These are phyloP conservation scores for Platismatia glauca DNA, from an alignment of 495 filamentous ascomycete species.

Conservation along the genomic window DNA sequence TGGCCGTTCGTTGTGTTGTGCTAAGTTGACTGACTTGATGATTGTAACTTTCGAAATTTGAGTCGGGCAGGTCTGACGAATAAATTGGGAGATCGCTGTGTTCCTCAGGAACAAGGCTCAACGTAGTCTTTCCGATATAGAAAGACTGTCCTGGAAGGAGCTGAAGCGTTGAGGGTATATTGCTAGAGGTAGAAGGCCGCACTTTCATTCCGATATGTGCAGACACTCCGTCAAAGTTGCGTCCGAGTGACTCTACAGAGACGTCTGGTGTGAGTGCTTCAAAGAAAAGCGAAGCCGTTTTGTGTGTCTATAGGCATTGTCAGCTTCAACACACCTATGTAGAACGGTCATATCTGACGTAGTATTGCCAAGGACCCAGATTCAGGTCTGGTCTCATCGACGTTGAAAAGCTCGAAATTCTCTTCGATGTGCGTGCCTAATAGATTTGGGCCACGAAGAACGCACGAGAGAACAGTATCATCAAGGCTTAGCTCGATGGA, in stretches of 20 bases:
- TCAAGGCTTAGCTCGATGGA: conserved; percentile 9
- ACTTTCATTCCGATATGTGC: background rate
- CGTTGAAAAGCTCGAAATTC: background rate
- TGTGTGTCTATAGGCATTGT: conserved; percentile 6
- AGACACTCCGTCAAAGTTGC: conserved; percentile 2
- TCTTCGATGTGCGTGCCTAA: background rate
- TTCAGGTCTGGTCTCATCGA: background rate
- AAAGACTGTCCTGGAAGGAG: conserved; percentile 8
- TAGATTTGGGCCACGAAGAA: background rate
- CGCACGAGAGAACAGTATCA: conserved; percentile 3
- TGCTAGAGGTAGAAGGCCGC: background rate
- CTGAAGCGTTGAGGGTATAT: background rate
- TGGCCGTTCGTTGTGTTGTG: background rate
- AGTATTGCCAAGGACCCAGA: conserved; percentile 9
- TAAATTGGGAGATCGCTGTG: background rate
- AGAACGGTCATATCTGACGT: background rate
- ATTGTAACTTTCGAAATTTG: background rate
- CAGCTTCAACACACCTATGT: background rate
- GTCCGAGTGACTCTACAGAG: conserved; percentile 7
- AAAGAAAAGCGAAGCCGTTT: conserved; percentile 10
- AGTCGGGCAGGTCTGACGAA: background rate
- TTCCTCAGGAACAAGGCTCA: conserved; percentile 12
- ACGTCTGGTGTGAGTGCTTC: conserved; percentile 1
- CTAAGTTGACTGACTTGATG: conserved; percentile 4
- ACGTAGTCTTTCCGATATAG: conserved; percentile 8